Evolutionary conservation across 2,329 filamentous ascomycete species (phyloP), one percentile per base, ranked within the genome.

Genomic region (Penicillium sp.): DNA sequence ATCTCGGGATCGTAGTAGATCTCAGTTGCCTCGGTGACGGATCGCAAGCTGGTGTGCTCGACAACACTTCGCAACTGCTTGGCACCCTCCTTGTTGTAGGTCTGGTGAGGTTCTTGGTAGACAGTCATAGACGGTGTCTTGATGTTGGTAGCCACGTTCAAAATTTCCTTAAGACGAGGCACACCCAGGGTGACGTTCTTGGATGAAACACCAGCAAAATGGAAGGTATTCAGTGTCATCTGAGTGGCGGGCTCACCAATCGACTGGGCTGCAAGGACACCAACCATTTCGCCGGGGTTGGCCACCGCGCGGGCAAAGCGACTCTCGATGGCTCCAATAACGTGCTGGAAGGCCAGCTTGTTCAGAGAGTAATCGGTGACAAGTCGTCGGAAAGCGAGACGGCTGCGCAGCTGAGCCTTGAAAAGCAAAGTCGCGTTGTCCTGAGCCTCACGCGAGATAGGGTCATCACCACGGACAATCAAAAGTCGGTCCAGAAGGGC

Each of bases 101-200:
- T 74, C 59, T 84, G 80, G 10, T 81, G 75, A 26, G 84, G 82
- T 51, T 88, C 82, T 66, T 96, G 85, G 71, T 92, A 96, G 35
- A 99, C 91, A 59, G 90, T 88, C 93, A 99, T 98, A 51, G 91
- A 93, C 2, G 95, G 95, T 0, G 95, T 99, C 83, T 98, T 99
- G 81, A 99, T 97, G 77, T 98, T 96, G 66, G 90, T 93, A 0
- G 96, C 95, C 57, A 99, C 87, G 75, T 99, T 99, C 56, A 99
- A 84, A 86, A 99, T 99, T 80, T 99, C 95, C 84, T 99, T 99
- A 49, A 99, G 86, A 87, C 95, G 93, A 44, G 95, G 95, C 44
- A 99, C 95, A 91, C 95, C 95, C 49, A 99, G 88, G 0, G 95
- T 99, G 54, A 99, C 93, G 83, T 99, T 99, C 88, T 99, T 99